Conservation (phyloP, 129 eudicot genomes). For the Logfia minima region DNA sequence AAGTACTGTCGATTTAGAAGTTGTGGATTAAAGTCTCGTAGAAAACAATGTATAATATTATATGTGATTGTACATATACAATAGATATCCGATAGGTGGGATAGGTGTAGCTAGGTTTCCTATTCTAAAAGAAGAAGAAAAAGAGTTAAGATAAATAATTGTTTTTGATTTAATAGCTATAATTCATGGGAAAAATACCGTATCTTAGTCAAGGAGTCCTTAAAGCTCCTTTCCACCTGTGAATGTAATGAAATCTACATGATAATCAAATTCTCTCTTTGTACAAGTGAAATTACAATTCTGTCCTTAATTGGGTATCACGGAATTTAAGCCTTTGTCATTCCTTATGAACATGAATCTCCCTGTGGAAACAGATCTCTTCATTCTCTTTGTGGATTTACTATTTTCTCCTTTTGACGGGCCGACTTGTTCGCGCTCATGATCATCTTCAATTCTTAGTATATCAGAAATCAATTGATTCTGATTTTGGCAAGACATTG, state of each 20-base stretch:
- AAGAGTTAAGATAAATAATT: background rate
- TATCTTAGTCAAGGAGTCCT: conserved; percentile 3
- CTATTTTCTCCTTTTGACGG: conserved; percentile 30
- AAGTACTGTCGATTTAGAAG: too few species aligned
- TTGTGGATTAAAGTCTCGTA: too few species aligned
- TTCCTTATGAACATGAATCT: conserved; percentile 37
- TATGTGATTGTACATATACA: too few species aligned
- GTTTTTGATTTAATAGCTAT: conserved; percentile 1
- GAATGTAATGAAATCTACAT: conserved; percentile 21
- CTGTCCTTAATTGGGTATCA: conserved; percentile 25
- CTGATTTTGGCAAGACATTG: conserved; percentile 39
- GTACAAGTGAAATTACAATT: conserved; percentile 33
- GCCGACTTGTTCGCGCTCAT: conserved; percentile 30
- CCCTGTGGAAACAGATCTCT: conserved; percentile 47
- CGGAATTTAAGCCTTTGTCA: conserved; percentile 39
- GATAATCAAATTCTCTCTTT: conserved; percentile 17
- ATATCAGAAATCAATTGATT: conserved; percentile 61
- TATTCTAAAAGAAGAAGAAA: background rate
- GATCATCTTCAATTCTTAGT: conserved; percentile 38
- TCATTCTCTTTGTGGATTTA: conserved; percentile 27
- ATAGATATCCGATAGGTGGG: too few species aligned
- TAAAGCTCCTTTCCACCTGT: conserved; percentile 23
- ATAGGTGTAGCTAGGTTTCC: too few species aligned
- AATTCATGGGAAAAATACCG: conserved; percentile 8
- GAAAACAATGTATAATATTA: too few species aligned